phyloP scores from a whole-genome alignment of 2,329 filamentous ascomycete genomes.

The Nigrospora osmanthi region DNA sequence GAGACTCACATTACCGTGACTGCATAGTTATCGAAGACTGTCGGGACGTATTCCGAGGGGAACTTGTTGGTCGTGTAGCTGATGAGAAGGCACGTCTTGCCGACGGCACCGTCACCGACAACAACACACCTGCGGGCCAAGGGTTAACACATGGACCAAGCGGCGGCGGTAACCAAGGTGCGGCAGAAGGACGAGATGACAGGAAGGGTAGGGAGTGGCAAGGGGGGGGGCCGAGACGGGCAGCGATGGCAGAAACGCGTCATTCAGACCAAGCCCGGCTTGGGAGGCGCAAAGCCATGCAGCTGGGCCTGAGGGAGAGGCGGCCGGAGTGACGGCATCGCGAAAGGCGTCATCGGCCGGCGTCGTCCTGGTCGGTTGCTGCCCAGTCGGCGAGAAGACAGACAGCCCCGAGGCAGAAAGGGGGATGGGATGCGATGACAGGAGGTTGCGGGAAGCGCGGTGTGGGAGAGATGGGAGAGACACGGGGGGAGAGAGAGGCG shows the following conservation, averaged over 20 bases:
- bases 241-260: background rate
- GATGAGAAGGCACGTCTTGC: slow-evolving; percentile 98
- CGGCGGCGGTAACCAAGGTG: slow-evolving; percentile 5
- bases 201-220: background rate
- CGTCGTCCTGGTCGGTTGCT: no score
- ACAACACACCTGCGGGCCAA: slow-evolving; percentile 73
- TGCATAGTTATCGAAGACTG: slow-evolving; percentile 99
- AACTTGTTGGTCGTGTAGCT: slow-evolving; percentile 99
- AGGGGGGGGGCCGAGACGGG: background rate
- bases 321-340: no score
- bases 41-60: slow-evolving; percentile 98
- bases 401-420: no score
- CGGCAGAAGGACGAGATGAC: background rate
- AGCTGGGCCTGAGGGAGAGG: no score
- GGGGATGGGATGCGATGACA: no score
- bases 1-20: slow-evolving; percentile 94
- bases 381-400: no score
- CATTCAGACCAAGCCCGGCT: no score
- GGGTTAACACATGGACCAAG: slow-evolving; percentile 3
- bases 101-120: slow-evolving; percentile 97
- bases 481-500: background rate
- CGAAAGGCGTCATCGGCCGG: no score
- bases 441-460: no score
- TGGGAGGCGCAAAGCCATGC: no score
- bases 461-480: background rate